Evolutionary conservation across 1,284 basidiomycete genomes (phyloP).

Genomic region (Gomphus bonarii): DNA sequence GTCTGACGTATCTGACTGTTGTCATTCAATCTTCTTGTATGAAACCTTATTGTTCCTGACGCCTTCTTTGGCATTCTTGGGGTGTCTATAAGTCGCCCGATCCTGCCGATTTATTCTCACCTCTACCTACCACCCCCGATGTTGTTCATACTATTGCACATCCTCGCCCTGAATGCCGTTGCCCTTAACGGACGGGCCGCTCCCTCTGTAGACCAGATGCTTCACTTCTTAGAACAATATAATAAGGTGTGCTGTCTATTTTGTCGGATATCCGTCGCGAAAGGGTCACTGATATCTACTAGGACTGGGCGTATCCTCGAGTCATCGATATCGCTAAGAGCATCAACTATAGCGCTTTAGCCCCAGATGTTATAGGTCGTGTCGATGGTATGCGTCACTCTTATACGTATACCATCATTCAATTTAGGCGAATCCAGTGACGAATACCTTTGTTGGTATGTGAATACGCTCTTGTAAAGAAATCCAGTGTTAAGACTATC

Average conservation of each 20-base stretch:
- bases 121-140: neutral
- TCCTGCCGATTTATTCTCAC: neutral
- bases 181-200: neutral
- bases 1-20: neutral
- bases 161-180: neutral
- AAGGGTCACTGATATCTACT: neutral
- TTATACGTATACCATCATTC: neutral
- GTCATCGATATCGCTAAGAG: neutral
- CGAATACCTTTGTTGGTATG: constrained; percentile 1
- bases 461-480: neutral
- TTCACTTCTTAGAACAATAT: neutral
- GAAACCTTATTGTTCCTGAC: no score
- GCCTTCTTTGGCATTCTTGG: no score
- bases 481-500: neutral
- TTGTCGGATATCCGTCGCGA: neutral
- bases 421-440: neutral
- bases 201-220: neutral
- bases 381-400: neutral
- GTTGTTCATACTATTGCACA: neutral
- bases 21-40: no score
- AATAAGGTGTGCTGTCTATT: neutral
- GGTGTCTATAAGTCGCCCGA: neutral
- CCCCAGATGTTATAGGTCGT: neutral
- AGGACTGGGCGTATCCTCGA: constrained; percentile 1
- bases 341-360: constrained; percentile 2